These are phyloP conservation scores for Plectosphaerella plurivora DNA, from an alignment of 2,329 filamentous ascomycete genomes.

Conservation along the genomic window DNA sequence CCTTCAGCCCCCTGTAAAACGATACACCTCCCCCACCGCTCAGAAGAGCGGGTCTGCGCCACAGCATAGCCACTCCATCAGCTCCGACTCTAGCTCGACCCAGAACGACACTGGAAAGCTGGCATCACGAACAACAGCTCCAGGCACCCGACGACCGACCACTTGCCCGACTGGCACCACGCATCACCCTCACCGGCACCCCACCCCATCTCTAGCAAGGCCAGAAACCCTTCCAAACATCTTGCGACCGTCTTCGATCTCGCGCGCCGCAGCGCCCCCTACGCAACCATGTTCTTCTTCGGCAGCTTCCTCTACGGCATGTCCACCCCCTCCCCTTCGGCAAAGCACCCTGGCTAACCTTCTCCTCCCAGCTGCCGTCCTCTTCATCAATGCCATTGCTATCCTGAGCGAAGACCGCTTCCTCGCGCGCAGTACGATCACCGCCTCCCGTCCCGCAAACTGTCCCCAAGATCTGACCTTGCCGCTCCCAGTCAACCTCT, in stretches of 20 bases:
- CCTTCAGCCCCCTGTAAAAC: no score
- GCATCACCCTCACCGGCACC: neutral
- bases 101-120: neutral
- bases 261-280: neutral
- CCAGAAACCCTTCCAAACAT: neutral
- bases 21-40: no score
- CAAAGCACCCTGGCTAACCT: neutral
- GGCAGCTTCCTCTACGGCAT: constrained; percentile 65
- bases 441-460: neutral
- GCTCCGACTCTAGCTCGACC: neutral
- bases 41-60: neutral
- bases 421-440: constrained; percentile 58
- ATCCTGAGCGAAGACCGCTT: constrained; percentile 94
- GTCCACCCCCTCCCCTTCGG: neutral
- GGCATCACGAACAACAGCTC: neutral
- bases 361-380: constrained; percentile 56
- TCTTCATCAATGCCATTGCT: constrained; percentile 90
- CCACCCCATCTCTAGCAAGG: neutral
- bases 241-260: neutral
- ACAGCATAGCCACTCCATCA: neutral
- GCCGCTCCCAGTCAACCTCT: constrained; percentile 64
- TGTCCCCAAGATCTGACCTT: neutral
- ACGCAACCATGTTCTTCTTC: constrained; percentile 58
- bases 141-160: neutral
- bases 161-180: neutral